phyloP scores from a whole-genome alignment of 352 stramenopile species.

The Phytophthora cryptogea region DNA sequence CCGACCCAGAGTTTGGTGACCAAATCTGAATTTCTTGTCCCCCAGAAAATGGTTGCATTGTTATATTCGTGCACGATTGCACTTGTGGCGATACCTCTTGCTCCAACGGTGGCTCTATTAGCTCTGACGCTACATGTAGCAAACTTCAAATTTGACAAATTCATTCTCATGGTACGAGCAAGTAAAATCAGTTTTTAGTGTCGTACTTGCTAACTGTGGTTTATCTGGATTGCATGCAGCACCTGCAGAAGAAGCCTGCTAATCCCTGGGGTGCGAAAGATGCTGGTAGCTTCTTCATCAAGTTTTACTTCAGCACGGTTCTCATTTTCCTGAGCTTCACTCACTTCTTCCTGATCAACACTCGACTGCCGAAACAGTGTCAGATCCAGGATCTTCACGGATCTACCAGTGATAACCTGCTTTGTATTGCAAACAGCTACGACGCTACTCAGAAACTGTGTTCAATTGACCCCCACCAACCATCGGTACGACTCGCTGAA shows the following conservation, averaged over 20 bases:
- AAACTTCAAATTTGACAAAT: constrained; percentile 86
- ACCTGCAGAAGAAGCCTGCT: constrained; percentile 74
- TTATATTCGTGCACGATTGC: constrained; percentile 81
- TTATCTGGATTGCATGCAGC: constrained; percentile 21
- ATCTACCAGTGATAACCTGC: constrained; percentile 13
- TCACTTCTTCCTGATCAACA: constrained; percentile 64
- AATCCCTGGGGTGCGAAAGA: constrained; percentile 78
- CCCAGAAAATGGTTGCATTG: constrained; percentile 83
- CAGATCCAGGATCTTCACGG: constrained; percentile 48
- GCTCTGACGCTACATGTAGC: constrained; percentile 60
- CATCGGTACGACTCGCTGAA: constrained; percentile 35
- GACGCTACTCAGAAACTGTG: constrained; percentile 37
- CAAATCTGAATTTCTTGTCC: constrained; percentile 73
- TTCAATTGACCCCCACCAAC: constrained; percentile 29
- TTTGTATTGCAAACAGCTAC: constrained; percentile 44
- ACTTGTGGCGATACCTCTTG: constrained; percentile 72
- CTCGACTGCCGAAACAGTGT: constrained; percentile 59
- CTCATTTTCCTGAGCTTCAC: constrained; percentile 63
- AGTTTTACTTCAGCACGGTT: constrained; percentile 84
- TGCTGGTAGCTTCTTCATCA: constrained; percentile 86
- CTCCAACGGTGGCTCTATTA: constrained; percentile 56
- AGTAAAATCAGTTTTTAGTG: neutral
- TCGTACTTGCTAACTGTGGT: neutral
- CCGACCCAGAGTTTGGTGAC: constrained; percentile 22
- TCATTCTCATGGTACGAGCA: constrained; percentile 58